A percentile compares a stretch with the other conserved stretches of the same genome.
Evolutionary conservation across 129 eudicot genomes (phyloP).

Genomic region (Chrysanthemum seticuspe): DNA sequence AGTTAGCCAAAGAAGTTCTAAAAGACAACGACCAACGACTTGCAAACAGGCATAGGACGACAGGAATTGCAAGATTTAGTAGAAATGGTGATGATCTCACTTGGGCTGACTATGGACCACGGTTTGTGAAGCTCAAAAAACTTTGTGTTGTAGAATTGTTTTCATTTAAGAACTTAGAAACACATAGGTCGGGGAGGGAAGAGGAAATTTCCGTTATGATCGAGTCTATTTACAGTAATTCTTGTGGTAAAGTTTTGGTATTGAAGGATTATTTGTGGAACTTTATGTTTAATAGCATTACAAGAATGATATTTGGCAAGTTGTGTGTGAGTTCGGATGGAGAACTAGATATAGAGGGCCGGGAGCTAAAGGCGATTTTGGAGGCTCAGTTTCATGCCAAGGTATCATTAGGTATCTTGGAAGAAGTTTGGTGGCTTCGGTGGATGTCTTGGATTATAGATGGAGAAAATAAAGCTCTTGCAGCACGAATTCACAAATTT

Average conservation of each 20-base stretch:
- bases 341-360: not conserved
- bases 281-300: not conserved
- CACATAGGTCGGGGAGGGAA: not conserved
- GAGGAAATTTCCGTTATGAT: not conserved
- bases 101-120: constrained; percentile 16
- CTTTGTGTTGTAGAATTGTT: not conserved
- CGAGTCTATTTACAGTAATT: constrained; percentile 1
- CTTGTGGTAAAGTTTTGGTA: not conserved
- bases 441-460: not conserved
- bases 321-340: not conserved
- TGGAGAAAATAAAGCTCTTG: not conserved
- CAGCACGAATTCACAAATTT: not conserved
- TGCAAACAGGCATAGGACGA: constrained; percentile 7
- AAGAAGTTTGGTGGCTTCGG: constrained; percentile 5
- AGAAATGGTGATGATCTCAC: constrained; percentile 16
- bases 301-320: constrained; percentile 1
- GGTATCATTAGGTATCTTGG: constrained; percentile 3
- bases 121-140: not conserved
- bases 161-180: not conserved
- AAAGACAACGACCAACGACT: constrained; percentile 6
- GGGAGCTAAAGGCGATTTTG: constrained; percentile 2
- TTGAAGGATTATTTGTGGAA: not conserved
- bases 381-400: constrained; percentile 3
- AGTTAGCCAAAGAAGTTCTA: constrained; percentile 4
- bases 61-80: constrained; percentile 14